phyloP scores from a whole-genome alignment of 257 asterid genomes.

The Craterostigma plantagineum region DNA sequence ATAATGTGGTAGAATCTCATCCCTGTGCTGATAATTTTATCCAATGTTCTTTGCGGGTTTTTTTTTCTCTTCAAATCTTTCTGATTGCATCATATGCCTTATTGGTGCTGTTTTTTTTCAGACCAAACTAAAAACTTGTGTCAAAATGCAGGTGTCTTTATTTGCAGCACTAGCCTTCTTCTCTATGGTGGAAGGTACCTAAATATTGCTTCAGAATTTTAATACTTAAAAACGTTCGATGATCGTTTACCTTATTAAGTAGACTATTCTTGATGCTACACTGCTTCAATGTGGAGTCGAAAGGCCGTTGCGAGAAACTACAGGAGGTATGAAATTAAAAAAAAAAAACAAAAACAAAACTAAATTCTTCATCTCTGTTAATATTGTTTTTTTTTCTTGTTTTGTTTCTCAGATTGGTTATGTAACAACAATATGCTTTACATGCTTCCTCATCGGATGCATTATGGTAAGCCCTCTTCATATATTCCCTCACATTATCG shows the following conservation, averaged over 20 bases:
- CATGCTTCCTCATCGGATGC: conserved; percentile 81
- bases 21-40: conserved; percentile 34
- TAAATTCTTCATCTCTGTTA: too few relatives aligned
- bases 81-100: neutral
- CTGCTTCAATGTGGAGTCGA: conserved; percentile 90
- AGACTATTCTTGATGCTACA: conserved; percentile 86
- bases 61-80: conserved; percentile 1
- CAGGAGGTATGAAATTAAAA: conserved; percentile 49
- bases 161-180: conserved; percentile 89
- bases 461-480: conserved; percentile 56
- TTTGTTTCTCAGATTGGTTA: conserved; percentile 70
- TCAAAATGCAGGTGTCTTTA: conserved; percentile 48
- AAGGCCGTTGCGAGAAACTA: conserved; percentile 87
- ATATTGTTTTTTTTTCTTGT: neutral
- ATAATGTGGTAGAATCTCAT: conserved; percentile 82
- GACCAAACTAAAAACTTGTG: conserved; percentile 12
- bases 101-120: neutral
- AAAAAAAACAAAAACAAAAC: too few relatives aligned
- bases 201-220: too few relatives aligned
- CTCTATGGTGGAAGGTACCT: conserved; percentile 98
- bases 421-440: conserved; percentile 81
- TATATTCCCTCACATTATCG: neutral
- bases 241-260: conserved; percentile 1
- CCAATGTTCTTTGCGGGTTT: conserved; percentile 96
- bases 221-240: too few relatives aligned